These are phyloP conservation scores for Zalaria obscura DNA, from an alignment of 2,329 filamentous ascomycete genomes.

Conservation along the genomic window DNA sequence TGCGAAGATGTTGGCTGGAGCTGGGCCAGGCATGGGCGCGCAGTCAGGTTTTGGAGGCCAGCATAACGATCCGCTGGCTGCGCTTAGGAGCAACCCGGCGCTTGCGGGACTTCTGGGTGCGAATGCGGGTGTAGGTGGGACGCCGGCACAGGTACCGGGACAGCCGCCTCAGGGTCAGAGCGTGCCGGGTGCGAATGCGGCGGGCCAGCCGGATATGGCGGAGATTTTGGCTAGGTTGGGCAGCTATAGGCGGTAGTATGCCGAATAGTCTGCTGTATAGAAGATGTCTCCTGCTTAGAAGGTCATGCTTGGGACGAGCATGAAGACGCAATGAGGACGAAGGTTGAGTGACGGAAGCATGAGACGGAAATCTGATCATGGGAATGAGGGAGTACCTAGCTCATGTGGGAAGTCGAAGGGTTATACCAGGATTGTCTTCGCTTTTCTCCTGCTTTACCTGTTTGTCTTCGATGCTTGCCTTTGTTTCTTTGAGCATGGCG, in stretches of 20 bases:
- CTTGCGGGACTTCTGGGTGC: constrained; percentile 12
- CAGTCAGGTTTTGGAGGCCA: constrained; percentile 16
- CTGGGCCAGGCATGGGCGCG: not conserved
- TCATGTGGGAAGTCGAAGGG: too few relatives aligned
- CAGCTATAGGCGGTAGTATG: constrained; percentile 41
- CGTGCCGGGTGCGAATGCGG: constrained; percentile 10
- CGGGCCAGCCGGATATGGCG: constrained; percentile 39
- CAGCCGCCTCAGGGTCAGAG: constrained; percentile 16
- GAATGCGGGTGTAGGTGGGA: constrained; percentile 3
- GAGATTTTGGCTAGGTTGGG: constrained; percentile 64
- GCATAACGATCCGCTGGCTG: constrained; percentile 17
- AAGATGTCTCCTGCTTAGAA: too few relatives aligned
- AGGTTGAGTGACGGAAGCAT: too few relatives aligned
- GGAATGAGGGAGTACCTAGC: too few relatives aligned
- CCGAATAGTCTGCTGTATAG: too few relatives aligned
- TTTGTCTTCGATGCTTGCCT: too few relatives aligned
- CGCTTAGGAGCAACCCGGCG: constrained; percentile 12
- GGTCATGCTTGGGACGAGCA: too few relatives aligned
- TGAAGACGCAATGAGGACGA: too few relatives aligned
- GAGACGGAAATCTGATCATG: too few relatives aligned
- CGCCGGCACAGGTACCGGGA: constrained; percentile 1
- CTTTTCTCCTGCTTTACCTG: too few relatives aligned
- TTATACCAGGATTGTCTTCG: too few relatives aligned
- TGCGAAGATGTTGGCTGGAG: constrained; percentile 18
- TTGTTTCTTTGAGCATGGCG: too few relatives aligned